Evolutionary conservation across 1,284 basidiomycete species (phyloP).

Genomic region (Calocybe gambosa): DNA sequence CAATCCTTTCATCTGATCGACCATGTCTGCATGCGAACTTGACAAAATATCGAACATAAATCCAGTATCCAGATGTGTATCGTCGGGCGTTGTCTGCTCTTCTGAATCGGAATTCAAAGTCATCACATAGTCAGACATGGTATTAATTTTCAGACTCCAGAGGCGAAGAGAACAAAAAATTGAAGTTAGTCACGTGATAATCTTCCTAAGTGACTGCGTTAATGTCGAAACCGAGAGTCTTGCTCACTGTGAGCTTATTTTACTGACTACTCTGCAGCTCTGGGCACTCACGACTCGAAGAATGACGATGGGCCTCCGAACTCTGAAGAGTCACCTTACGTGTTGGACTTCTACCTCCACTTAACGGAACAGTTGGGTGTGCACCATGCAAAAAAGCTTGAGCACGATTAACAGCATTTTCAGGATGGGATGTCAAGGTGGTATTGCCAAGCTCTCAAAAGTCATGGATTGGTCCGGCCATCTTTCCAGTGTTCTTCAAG

Average conservation of each 20-base stretch:
- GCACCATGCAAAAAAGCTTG: background rate
- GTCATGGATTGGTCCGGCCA: slow-evolving; percentile 73
- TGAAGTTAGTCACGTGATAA: no score
- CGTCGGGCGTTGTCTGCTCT: slow-evolving; percentile 36
- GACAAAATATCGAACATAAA: slow-evolving; percentile 80
- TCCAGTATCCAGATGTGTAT: slow-evolving; percentile 67
- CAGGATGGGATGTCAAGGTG: slow-evolving; percentile 84
- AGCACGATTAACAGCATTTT: background rate
- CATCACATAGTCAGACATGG: slow-evolving; percentile 65
- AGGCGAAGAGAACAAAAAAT: no score
- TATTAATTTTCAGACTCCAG: background rate
- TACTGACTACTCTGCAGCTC: background rate
- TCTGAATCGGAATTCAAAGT: slow-evolving; percentile 80
- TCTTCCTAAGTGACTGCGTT: no score
- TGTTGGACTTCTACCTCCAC: slow-evolving; percentile 71
- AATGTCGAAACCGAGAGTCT: background rate
- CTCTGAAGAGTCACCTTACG: slow-evolving; percentile 69
- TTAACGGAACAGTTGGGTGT: slow-evolving; percentile 61
- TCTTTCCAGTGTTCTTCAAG: slow-evolving; percentile 1
- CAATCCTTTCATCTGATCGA: slow-evolving; percentile 33
- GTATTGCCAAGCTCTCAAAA: slow-evolving; percentile 86
- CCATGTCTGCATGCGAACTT: slow-evolving; percentile 57
- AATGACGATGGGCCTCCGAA: slow-evolving; percentile 89
- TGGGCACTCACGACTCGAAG: slow-evolving; percentile 23
- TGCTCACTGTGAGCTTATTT: background rate